Conservation (phyloP, 345 rosid genomes). For the Noccaea caerulescens region DNA sequence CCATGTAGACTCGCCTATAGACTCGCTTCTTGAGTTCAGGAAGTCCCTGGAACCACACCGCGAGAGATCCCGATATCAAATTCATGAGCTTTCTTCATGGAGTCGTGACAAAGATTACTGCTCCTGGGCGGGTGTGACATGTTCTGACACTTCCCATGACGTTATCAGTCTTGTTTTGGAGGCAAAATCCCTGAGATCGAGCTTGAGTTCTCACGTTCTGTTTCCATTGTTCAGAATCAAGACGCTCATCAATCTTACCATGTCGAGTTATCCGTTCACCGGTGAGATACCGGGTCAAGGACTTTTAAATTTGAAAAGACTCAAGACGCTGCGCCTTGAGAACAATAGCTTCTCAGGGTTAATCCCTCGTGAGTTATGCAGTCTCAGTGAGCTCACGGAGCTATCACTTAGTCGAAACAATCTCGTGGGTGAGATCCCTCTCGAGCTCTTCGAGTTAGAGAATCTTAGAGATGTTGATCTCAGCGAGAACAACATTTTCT, state of each 20-base stretch:
- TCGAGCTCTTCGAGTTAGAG: not conserved
- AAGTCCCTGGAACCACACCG: not conserved
- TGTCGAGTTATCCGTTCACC: not conserved
- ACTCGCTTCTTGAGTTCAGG: not conserved
- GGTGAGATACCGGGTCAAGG: not conserved
- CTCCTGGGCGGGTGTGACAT: not conserved
- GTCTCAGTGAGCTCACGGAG: constrained; percentile 16
- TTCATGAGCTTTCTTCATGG: constrained; percentile 7
- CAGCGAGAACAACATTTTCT: constrained; percentile 14
- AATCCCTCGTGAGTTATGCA: constrained; percentile 39
- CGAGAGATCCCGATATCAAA: not conserved
- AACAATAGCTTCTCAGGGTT: constrained; percentile 29
- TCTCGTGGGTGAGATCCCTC: constrained; percentile 9
- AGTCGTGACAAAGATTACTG: not conserved
- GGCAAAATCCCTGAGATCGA: not conserved
- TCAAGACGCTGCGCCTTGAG: constrained; percentile 2
- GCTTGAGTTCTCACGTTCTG: constrained; percentile 2
- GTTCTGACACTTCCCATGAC: not conserved
- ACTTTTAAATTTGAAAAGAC: not conserved
- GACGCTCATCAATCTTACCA: not conserved
- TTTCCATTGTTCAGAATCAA: constrained; percentile 6
- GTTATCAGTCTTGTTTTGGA: constrained; percentile 1
- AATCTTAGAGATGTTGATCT: constrained; percentile 4
- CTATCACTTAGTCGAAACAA: constrained; percentile 30
- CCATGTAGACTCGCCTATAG: not conserved